Evolutionary conservation across 2,329 filamentous ascomycete species (phyloP).

Genomic region (Aspergillus sp.): DNA sequence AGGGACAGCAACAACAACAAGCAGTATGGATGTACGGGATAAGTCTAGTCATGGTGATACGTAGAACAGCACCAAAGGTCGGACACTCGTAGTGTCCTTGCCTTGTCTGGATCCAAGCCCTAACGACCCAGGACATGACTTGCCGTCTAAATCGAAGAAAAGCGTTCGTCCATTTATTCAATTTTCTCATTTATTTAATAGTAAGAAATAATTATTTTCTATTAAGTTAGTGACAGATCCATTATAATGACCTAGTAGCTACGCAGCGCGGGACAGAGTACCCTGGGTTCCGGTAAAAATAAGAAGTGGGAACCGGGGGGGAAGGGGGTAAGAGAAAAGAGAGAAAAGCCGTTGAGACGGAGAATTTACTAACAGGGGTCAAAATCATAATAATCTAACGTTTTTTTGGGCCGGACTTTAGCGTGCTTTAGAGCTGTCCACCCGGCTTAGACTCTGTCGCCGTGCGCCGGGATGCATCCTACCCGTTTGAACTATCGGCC

Average conservation of each 20-base stretch:
- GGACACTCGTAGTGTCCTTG: constrained; percentile 14
- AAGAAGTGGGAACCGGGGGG: background rate
- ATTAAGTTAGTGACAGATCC: constrained; percentile 12
- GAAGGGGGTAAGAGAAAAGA: background rate
- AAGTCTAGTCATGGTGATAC: background rate
- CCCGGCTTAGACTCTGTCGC: constrained; percentile 9
- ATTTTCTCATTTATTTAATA: background rate
- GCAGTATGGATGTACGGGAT: no score
- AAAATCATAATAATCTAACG: background rate
- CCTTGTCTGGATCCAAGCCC: constrained; percentile 1
- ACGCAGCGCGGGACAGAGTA: no score
- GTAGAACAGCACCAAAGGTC: constrained; percentile 5
- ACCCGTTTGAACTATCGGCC: constrained; percentile 8
- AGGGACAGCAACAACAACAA: background rate
- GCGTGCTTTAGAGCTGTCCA: background rate
- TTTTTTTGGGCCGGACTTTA: background rate
- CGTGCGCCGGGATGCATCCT: constrained; percentile 13
- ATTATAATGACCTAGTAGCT: constrained; percentile 7
- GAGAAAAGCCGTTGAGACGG: constrained; percentile 14
- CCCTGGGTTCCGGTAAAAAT: constrained; percentile 4
- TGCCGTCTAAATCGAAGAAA: constrained; percentile 12
- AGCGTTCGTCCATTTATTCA: constrained; percentile 8
- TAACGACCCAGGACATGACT: constrained; percentile 12
- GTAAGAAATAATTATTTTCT: background rate
- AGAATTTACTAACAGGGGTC: constrained; percentile 5